phyloP scores from a whole-genome alignment of 106 monocot genomes.

The Triglochin maritima region DNA sequence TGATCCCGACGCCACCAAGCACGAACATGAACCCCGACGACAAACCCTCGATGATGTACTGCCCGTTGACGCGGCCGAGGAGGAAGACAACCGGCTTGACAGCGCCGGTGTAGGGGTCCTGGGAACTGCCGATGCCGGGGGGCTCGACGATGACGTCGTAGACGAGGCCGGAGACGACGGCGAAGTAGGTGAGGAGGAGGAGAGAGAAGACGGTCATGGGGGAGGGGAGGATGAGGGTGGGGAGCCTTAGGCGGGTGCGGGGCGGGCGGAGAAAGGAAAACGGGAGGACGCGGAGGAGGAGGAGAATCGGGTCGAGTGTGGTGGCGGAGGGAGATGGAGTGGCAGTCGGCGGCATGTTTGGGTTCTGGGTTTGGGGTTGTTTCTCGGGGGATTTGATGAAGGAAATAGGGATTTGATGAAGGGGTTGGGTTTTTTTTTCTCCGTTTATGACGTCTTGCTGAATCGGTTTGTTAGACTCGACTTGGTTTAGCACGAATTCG shows the following conservation, averaged over 20 bases:
- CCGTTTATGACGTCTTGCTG: too few species aligned
- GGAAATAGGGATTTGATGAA: too few species aligned
- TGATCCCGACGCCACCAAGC: constrained; percentile 71
- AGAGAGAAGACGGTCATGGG: constrained; percentile 60
- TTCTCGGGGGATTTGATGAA: too few species aligned
- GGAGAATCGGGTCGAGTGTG: constrained; percentile 54
- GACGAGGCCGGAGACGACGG: constrained; percentile 80
- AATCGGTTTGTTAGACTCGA: too few species aligned
- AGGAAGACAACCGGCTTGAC: constrained; percentile 86
- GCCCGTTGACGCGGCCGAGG: constrained; percentile 80
- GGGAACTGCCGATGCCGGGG: constrained; percentile 84
- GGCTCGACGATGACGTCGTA: constrained; percentile 98
- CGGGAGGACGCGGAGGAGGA: constrained; percentile 52
- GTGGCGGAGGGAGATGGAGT: constrained; percentile 5
- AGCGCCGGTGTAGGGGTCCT: constrained; percentile 55
- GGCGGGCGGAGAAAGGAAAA: constrained; percentile 73
- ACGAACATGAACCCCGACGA: constrained; percentile 97
- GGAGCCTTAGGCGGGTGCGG: constrained; percentile 67
- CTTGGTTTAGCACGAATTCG: too few species aligned
- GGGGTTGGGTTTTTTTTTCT: too few species aligned
- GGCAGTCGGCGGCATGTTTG: constrained; percentile 9
- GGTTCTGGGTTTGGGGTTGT: constrained; percentile 10
- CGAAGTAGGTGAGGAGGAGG: constrained; percentile 83
- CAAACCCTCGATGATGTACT: constrained; percentile 96
- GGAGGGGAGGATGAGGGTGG: constrained; percentile 67